Base-by-base conservation (phyloP, 2,329 filamentous ascomycete genomes). In the Botrytis byssoidea region DNA sequence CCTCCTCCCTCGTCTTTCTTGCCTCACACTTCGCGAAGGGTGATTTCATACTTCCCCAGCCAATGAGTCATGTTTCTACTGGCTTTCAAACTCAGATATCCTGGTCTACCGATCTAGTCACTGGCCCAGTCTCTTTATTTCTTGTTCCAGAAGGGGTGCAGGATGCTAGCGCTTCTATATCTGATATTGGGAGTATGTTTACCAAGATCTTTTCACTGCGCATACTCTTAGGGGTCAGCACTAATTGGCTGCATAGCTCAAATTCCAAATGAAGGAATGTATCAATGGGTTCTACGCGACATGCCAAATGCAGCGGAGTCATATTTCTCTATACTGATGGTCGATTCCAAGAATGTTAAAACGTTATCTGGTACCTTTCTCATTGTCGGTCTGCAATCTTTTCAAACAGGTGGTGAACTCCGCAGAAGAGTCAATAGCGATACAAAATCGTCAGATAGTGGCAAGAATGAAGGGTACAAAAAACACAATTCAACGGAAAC, bases 71-170 rank as follows among this genome's bases (percentile, higher is more conserved):
- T 14, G 14, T 51, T 51, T 16, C 12, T n/a, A n/a, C 25, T 16
- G 25, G 48, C 12, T 25, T 51, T 51, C 12, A 25, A 16, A 65
- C 22, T n/a, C 20, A 20, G 18, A 51, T 63, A 37, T 29, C 69
- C 32, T 71, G 69, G 69, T 20, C 40, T 18, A 29, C 25, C 4
- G 32, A 48, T 22, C 61, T 25, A 29, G 48, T 71, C 40, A 20
- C 59, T 14, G 40, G 40, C n/a, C 69, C 69, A 29, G 14, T 71
- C 22, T 71, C 69, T 32, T 48, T 71, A 10, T 71, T 63, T 63
- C 69, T 71, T 48, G 69, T 63, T 64, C 69, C 57, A 61, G 69
- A 59, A 48, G 42, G 40, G 25, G 59, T 37, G 22, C 29, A 48
- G 29, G 42, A 71, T 51, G 22, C 22, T 42, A 18, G 37, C 22